Percentiles rank a stretch among this genome's conserved stretches.
These are phyloP conservation scores for Lichina pygmaea DNA, from an alignment of 495 filamentous ascomycete species.

Conservation along the genomic window DNA sequence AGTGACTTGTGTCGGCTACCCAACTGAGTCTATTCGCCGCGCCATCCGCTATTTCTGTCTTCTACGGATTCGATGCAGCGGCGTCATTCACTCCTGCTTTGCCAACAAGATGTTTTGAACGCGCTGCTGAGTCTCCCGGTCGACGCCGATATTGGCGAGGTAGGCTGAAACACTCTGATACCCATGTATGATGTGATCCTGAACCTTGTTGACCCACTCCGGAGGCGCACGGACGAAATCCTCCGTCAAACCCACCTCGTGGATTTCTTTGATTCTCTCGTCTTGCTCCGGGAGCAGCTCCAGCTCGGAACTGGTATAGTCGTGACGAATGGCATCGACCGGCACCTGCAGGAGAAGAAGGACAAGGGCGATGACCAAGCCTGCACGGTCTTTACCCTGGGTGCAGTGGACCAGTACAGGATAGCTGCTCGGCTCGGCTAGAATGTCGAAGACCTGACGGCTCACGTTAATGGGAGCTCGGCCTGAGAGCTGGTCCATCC, in stretches of 20 bases:
- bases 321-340: slow-evolving; percentile 25
- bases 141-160: slow-evolving; percentile 29
- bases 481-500: not conserved
- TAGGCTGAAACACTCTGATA: slow-evolving; percentile 40
- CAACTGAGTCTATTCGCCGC: no score
- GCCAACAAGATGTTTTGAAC: not conserved
- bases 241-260: slow-evolving; percentile 34
- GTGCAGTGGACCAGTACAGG: slow-evolving; percentile 57
- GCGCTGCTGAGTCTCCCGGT: slow-evolving; percentile 3
- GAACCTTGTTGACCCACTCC: slow-evolving; percentile 24
- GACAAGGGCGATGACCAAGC: slow-evolving; percentile 36
- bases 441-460: not conserved
- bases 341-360: slow-evolving; percentile 32
- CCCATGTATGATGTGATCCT: slow-evolving; percentile 19
- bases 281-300: slow-evolving; percentile 33
- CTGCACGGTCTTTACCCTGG: slow-evolving; percentile 72
- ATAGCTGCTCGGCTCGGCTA: slow-evolving; percentile 9
- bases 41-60: no score
- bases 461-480: not conserved
- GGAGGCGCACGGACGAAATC: slow-evolving; percentile 36
- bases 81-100: not conserved
- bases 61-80: no score
- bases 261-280: slow-evolving; percentile 37
- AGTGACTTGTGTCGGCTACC: no score
- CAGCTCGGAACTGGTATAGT: slow-evolving; percentile 34